phyloP scores from a whole-genome alignment of 345 rosid genomes.

The Murraya koenigii region DNA sequence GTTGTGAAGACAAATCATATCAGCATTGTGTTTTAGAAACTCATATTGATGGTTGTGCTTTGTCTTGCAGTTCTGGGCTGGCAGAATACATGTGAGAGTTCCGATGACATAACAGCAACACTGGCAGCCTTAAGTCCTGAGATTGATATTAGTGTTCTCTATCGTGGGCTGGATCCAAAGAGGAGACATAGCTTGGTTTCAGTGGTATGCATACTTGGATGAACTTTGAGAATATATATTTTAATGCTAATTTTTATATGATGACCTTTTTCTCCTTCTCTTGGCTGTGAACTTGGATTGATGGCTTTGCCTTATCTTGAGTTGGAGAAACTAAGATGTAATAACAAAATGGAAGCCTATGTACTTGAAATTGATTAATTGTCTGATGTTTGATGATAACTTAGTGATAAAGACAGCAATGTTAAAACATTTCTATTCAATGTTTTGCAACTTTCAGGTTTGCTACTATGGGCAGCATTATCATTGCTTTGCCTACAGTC shows the following conservation, averaged over 20 bases:
- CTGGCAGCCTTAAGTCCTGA: constrained; percentile 70
- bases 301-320: not conserved
- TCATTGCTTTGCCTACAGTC: constrained; percentile 92
- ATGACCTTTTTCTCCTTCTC: not conserved
- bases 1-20: constrained; percentile 4
- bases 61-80: constrained; percentile 84
- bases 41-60: constrained; percentile 2
- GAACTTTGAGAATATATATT: not conserved
- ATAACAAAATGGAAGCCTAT: not conserved
- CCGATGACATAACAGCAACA: constrained; percentile 81
- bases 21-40: constrained; percentile 9
- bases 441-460: constrained; percentile 53
- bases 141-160: constrained; percentile 80
- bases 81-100: constrained; percentile 90
- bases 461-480: constrained; percentile 99
- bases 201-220: constrained; percentile 51
- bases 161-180: constrained; percentile 76
- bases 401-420: not conserved
- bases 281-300: not conserved
- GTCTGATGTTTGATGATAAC: not conserved
- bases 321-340: not conserved
- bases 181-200: constrained; percentile 69
- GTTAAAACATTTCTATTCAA: not conserved
- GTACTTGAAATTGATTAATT: not conserved
- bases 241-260: not conserved